Evolutionary conservation across 2,329 filamentous ascomycete genomes (phyloP), one percentile per base, ranked within the genome.

Genomic region (Alternaria novae-zelandiae): DNA sequence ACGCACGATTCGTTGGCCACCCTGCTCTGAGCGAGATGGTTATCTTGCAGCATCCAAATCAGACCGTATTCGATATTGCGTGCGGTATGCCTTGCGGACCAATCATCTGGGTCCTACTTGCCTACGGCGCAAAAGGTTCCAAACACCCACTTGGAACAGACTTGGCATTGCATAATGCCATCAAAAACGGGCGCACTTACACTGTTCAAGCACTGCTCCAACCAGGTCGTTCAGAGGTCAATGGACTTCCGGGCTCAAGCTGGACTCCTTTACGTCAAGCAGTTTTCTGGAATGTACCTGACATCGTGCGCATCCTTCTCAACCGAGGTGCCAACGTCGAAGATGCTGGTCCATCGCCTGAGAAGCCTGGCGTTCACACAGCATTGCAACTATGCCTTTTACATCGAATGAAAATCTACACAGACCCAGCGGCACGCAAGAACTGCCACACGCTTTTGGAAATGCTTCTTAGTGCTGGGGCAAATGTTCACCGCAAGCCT

Each of bases 101-200:
- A 0, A 58, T 71, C 0, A 51, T 75, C 6, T 79, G 75, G 73
- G 63, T 76, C 0, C 50, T 79, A 2, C 11, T 76, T 15, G 64
- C 69, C 0, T 68, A 78, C 54, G 71, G 71, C n/a, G 76, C 69
- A 5, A 77, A 67, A 58, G 70, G 76, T 25, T 73, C 76, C 5
- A 71, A 57, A 15, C 73, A 79, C 50, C 77, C 77, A 3, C 65
- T 74, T 6, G 77, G 77, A 1, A 77, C 69, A 6, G 76, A 79
- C 41, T 59, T 78, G 11, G 71, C 78, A 1, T 61, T 80, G 8
- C 72, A 79, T 41, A 80, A 79, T 59, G 78, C 77, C 5, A 79
- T 79, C 47, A 78, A 74, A 47, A 79, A 79, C 30, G 73, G 72
- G 17, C 66, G 76, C 5, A 55, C 64, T 2, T 72, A 73, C 43